Evolutionary conservation across 345 rosid genomes (phyloP).

Genomic region (Aquilaria sinensis): DNA sequence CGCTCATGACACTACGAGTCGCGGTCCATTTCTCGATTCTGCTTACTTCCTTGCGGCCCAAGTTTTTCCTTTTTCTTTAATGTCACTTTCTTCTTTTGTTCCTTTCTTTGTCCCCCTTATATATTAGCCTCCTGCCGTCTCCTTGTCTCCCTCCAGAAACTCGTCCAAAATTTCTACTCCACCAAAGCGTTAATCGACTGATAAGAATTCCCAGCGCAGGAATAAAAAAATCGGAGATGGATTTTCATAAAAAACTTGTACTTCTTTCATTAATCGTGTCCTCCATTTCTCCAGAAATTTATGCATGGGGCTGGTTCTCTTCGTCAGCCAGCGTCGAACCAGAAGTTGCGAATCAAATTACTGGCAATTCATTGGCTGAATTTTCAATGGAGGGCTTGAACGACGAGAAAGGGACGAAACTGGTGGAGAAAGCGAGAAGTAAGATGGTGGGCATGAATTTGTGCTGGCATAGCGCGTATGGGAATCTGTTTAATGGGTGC

Average conservation of each 20-base stretch:
- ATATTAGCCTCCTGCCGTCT: too few species aligned
- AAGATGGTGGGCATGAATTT: slow-evolving; percentile 43
- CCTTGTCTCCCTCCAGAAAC: too few species aligned
- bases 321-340: slow-evolving; percentile 21
- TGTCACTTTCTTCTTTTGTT: too few species aligned
- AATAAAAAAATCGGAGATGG: not conserved
- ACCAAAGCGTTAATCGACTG: too few species aligned
- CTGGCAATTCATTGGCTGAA: slow-evolving; percentile 28
- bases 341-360: not conserved
- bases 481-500: slow-evolving; percentile 59
- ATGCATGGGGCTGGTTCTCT: slow-evolving; percentile 54
- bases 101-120: too few species aligned
- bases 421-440: slow-evolving; percentile 43
- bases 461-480: slow-evolving; percentile 72
- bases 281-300: slow-evolving; percentile 23
- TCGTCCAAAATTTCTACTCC: too few species aligned
- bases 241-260: slow-evolving; percentile 12
- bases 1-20: too few species aligned
- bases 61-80: too few species aligned
- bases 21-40: too few species aligned
- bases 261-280: slow-evolving; percentile 21
- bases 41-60: too few species aligned
- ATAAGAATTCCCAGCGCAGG: not conserved
- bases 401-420: slow-evolving; percentile 35
- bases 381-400: slow-evolving; percentile 53